phyloP scores from a whole-genome alignment of 202 grass and related monocot species.

The Tripidium arundinaceum region DNA sequence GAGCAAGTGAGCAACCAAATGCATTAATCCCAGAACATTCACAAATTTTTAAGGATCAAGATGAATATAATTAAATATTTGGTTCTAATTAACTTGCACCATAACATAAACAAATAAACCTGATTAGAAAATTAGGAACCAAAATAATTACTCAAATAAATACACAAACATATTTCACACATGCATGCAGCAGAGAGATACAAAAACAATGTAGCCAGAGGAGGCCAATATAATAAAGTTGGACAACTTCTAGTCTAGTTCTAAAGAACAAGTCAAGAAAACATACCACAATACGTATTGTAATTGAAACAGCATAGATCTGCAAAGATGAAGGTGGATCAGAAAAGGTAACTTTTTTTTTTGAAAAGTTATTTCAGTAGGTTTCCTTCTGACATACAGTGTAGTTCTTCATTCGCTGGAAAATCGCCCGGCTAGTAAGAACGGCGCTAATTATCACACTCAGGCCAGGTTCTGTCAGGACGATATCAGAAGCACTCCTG shows the following conservation, averaged over 20 bases:
- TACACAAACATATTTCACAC: not conserved
- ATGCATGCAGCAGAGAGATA: not conserved
- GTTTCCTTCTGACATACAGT: constrained; percentile 46
- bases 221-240: constrained; percentile 13
- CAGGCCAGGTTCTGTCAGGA: constrained; percentile 85
- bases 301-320: constrained; percentile 95
- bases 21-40: no score
- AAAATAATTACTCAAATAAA: not conserved
- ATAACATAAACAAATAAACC: not conserved
- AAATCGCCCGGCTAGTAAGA: constrained; percentile 82
- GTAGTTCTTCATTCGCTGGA: constrained; percentile 98
- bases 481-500: constrained; percentile 87
- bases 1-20: not conserved
- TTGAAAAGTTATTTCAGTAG: constrained; percentile 3
- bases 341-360: no score
- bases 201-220: not conserved
- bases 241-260: no score
- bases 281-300: constrained; percentile 90
- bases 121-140: not conserved
- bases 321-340: constrained; percentile 31
- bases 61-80: not conserved
- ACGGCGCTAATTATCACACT: constrained; percentile 96
- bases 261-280: no score
- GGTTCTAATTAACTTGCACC: not conserved
- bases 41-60: no score